Base-by-base conservation (phyloP, 2,329 filamentous ascomycete genomes). In the Chaetomium sp. region DNA sequence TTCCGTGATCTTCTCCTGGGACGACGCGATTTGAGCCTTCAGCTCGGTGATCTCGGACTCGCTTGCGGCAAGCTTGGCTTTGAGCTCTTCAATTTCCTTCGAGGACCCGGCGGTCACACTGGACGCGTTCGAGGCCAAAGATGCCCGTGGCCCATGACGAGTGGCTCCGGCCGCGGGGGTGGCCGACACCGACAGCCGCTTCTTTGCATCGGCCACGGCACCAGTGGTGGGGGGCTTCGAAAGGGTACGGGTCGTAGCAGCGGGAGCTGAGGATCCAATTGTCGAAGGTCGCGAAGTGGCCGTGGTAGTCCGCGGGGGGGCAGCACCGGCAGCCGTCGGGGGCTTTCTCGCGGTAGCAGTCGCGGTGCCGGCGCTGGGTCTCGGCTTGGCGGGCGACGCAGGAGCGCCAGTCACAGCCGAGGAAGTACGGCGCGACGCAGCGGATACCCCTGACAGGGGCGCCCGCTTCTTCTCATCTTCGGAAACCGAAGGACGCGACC, bases 1-100 rank as follows among this genome's bases (percentile, higher is more conserved):
- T 61, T 80, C 75, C 2, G 74, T 66, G 53, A 85, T 74, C 63
- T 79, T 84, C 50, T 76, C 77, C 64, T 84, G 73, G 0, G 79
- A 81, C 7, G 76, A 69, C 55, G 76, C 70, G 49, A 86, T 76
- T 62, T 85, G 78, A 5, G 74, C 72, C 67, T 80, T 82, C 35
- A 86, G 74, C 10, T 77, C 69, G 53, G 79, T 75, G 8, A 85
- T 78, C 64, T 84, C 79, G 6, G 75, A 68, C 64, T 85, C 81
- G 59, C 80, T 82, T 36, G 80, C 75, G 4, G 74, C 72, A 27
- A 86, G 72, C 69, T 84, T 84, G 6, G 73, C 68, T 71, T 82
- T 85, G 44, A 86, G 73, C 46, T 81, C 77, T 49, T 85, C 82
- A 3, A 81, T 71, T 63, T 82, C 81, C 69, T 81, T 84, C 19